These are phyloP conservation scores for Agrocybe praecox DNA, from an alignment of 768 basidiomycete species.

Conservation along the genomic window DNA sequence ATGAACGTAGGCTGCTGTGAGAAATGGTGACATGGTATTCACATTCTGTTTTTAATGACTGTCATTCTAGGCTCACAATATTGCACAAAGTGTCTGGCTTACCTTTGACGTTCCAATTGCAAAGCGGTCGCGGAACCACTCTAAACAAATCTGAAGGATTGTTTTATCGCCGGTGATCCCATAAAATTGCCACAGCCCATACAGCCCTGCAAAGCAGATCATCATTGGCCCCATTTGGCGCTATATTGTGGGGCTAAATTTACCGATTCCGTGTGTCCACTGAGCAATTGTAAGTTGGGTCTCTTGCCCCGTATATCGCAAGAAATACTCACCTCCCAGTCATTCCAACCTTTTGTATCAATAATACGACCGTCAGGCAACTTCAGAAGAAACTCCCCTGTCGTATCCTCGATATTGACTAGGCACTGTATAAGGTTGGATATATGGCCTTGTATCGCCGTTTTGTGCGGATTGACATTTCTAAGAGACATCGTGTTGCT, in stretches of 20 bases:
- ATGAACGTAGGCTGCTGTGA: conserved; percentile 47
- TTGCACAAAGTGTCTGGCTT: background rate
- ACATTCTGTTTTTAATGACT: conserved; percentile 40
- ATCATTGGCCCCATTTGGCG: background rate
- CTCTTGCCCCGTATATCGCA: background rate
- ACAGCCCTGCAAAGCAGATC: conserved; percentile 29
- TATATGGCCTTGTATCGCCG: conserved; percentile 28
- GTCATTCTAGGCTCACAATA: background rate
- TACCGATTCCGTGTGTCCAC: conserved; percentile 50
- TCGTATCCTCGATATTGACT: conserved; percentile 55
- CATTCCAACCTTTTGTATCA: conserved; percentile 61
- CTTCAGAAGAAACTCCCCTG: conserved; percentile 50
- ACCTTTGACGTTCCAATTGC: conserved; percentile 52
- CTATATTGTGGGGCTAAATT: background rate
- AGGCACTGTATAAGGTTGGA: conserved; percentile 40
- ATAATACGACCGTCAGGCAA: conserved; percentile 53
- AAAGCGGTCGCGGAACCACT: conserved; percentile 54
- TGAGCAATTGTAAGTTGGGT: conserved; percentile 10
- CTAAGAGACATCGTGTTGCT: conserved; percentile 28
- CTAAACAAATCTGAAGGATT: conserved; percentile 40
- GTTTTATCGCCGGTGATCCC: conserved; percentile 40
- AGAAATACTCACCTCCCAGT: conserved; percentile 45
- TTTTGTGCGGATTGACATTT: conserved; percentile 33
- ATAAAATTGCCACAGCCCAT: conserved; percentile 41
- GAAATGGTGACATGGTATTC: conserved; percentile 57